Percentiles rank a stretch among this genome's conserved stretches.
These are phyloP conservation scores for Podospora anserina DNA, from an alignment of 495 filamentous ascomycete genomes.

Conservation along the genomic window DNA sequence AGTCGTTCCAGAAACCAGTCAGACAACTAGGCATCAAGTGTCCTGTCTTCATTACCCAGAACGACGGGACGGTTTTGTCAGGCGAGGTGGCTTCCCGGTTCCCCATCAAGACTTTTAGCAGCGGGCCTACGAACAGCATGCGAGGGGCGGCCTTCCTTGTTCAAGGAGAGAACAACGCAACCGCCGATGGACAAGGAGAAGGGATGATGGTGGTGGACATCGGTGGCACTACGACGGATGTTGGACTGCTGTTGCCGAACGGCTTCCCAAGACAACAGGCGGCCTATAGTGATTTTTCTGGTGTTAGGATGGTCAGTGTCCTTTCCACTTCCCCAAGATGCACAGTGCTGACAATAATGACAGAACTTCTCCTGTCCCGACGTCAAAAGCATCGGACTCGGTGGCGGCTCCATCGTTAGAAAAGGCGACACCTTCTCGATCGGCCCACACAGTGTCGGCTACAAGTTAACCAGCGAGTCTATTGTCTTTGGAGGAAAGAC, in stretches of 20 bases:
- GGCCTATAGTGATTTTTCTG: slow-evolving; percentile 43
- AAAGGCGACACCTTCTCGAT: slow-evolving; percentile 39
- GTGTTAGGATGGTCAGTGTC: slow-evolving; percentile 37
- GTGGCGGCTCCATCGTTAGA: slow-evolving; percentile 51
- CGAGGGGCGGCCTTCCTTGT: slow-evolving; percentile 52
- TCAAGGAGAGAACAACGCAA: slow-evolving; percentile 15
- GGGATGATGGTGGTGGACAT: slow-evolving; percentile 47
- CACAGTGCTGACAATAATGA: too few relatives aligned
- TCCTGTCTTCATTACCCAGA: slow-evolving; percentile 55
- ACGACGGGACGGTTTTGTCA: slow-evolving; percentile 53
- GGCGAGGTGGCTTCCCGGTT: slow-evolving; percentile 46
- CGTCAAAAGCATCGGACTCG: slow-evolving; percentile 52
- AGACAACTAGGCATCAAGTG: slow-evolving; percentile 45
- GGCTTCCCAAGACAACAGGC: slow-evolving; percentile 47
- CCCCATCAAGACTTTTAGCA: slow-evolving; percentile 55
- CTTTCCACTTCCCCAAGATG: neutral
- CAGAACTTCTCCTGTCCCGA: slow-evolving; percentile 48
- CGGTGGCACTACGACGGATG: slow-evolving; percentile 51
- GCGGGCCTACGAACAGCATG: slow-evolving; percentile 57
- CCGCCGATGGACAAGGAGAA: slow-evolving; percentile 14
- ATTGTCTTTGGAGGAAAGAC: slow-evolving; percentile 50
- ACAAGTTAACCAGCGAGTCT: slow-evolving; percentile 48
- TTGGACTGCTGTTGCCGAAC: slow-evolving; percentile 41
- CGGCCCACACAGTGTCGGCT: slow-evolving; percentile 56
- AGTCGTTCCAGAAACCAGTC: slow-evolving; percentile 46